phyloP scores from a whole-genome alignment of 1,284 basidiomycete species.

The Pulchroboletus neoregius region DNA sequence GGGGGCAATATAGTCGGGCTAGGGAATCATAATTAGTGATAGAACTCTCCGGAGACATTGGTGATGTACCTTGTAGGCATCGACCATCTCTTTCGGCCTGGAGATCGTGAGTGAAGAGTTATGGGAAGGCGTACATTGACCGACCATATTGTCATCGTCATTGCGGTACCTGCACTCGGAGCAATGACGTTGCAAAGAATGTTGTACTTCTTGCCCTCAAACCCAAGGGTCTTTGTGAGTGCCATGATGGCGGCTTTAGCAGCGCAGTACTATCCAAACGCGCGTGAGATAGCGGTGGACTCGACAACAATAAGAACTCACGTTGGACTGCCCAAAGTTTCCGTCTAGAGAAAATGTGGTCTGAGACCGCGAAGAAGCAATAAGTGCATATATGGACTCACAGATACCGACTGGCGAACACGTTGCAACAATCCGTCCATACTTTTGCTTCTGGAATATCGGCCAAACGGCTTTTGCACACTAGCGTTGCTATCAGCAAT shows the following conservation, averaged over 20 bases:
- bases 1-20: conserved; percentile 91
- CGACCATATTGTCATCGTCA: conserved; percentile 82
- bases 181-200: conserved; percentile 88
- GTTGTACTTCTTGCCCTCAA: conserved; percentile 91
- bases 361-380: conserved; percentile 5
- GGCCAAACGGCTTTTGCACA: conserved; percentile 96
- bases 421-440: conserved; percentile 93
- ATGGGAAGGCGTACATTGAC: not conserved
- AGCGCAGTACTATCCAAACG: conserved; percentile 65
- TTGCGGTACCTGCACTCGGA: conserved; percentile 87
- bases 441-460: conserved; percentile 95
- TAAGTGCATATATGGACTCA: conserved; percentile 39
- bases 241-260: conserved; percentile 95
- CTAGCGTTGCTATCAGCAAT: conserved; percentile 35
- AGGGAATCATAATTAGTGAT: conserved; percentile 2
- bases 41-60: not conserved
- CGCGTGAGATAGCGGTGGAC: conserved; percentile 1
- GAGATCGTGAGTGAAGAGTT: not conserved
- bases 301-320: conserved; percentile 30
- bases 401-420: conserved; percentile 91
- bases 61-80: conserved; percentile 76
- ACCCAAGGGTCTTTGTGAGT: conserved; percentile 83
- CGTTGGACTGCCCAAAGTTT: conserved; percentile 91
- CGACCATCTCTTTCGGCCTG: conserved; percentile 90
- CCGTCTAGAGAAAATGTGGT: conserved; percentile 55